Evolutionary conservation across 805 yeast species (phyloP).

Genomic region (Candida krabiensis): DNA sequence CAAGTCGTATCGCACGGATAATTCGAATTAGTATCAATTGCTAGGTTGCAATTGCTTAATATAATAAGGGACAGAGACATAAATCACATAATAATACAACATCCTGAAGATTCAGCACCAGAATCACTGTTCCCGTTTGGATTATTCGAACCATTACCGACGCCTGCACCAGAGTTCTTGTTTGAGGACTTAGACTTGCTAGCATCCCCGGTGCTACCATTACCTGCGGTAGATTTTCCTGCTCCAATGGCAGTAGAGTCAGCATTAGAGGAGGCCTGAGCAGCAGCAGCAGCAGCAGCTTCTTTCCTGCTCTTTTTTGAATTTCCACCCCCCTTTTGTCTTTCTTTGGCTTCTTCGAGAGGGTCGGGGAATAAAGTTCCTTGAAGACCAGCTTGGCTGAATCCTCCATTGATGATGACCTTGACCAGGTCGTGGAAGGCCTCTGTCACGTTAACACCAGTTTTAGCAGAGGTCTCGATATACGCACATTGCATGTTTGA

Average conservation of each 20-base stretch:
- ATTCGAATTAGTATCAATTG: too few relatives aligned
- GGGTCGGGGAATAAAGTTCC: slow-evolving; percentile 30
- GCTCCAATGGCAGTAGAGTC: slow-evolving; percentile 6
- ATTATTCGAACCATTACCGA: slow-evolving; percentile 8
- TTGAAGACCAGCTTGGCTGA: slow-evolving; percentile 25
- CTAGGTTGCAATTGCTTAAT: too few relatives aligned
- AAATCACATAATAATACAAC: slow-evolving; percentile 33
- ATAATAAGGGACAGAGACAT: neutral
- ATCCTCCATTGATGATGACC: slow-evolving; percentile 29
- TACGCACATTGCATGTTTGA: slow-evolving; percentile 67
- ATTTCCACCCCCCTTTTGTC: slow-evolving; percentile 6
- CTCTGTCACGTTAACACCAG: slow-evolving; percentile 70
- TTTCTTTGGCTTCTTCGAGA: slow-evolving; percentile 22
- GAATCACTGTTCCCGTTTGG: slow-evolving; percentile 2
- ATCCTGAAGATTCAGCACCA: slow-evolving; percentile 31
- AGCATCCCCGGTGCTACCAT: slow-evolving; percentile 12
- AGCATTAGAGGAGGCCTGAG: neutral
- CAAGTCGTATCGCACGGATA: too few relatives aligned
- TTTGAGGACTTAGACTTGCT: neutral
- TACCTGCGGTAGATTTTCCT: slow-evolving; percentile 1
- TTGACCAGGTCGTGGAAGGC: slow-evolving; percentile 37
- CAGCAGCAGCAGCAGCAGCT: slow-evolving; percentile 3
- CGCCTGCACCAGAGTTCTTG: slow-evolving; percentile 1
- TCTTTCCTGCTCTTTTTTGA: slow-evolving; percentile 16
- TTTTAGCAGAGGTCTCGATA: slow-evolving; percentile 92